Evolutionary conservation across 768 basidiomycete species (phyloP).

Genomic region (Boletus reticulatus): DNA sequence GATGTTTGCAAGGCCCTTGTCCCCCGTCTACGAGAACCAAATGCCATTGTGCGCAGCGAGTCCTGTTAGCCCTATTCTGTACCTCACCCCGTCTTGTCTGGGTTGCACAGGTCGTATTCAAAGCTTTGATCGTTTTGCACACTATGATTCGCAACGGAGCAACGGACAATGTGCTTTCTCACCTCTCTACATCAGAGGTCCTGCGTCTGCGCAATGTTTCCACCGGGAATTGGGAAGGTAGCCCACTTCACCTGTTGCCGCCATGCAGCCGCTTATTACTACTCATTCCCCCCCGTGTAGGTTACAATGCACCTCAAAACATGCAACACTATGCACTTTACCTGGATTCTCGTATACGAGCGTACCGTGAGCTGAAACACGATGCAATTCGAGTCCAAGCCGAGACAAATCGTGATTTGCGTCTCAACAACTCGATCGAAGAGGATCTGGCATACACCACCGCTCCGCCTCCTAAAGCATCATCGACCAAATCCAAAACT

Average conservation of each 20-base stretch:
- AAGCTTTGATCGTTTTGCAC: constrained; percentile 92
- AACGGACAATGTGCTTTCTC: constrained; percentile 86
- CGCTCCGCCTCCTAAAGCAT: constrained; percentile 26
- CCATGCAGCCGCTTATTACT: background rate
- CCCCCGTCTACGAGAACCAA: constrained; percentile 85
- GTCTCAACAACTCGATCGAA: constrained; percentile 59
- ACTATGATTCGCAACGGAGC: constrained; percentile 97
- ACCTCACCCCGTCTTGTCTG: background rate
- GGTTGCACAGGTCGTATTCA: constrained; percentile 83
- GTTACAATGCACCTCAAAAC: constrained; percentile 84
- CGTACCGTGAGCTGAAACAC: constrained; percentile 89
- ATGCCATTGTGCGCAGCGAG: constrained; percentile 68
- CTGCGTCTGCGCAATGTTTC: constrained; percentile 79
- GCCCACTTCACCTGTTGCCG: constrained; percentile 11
- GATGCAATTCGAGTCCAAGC: constrained; percentile 93
- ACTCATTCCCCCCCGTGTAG: constrained; percentile 37
- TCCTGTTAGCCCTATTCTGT: background rate
- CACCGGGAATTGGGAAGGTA: constrained; percentile 87
- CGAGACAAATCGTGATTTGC: constrained; percentile 86
- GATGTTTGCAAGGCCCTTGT: constrained; percentile 91
- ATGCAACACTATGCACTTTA: constrained; percentile 85
- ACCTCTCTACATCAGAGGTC: constrained; percentile 81
- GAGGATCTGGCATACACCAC: constrained; percentile 45
- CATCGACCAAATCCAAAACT: constrained; percentile 33
- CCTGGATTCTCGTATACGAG: constrained; percentile 82